These are phyloP conservation scores for Fusarium xylarioides DNA, from an alignment of 2,329 filamentous ascomycete species.

Conservation along the genomic window DNA sequence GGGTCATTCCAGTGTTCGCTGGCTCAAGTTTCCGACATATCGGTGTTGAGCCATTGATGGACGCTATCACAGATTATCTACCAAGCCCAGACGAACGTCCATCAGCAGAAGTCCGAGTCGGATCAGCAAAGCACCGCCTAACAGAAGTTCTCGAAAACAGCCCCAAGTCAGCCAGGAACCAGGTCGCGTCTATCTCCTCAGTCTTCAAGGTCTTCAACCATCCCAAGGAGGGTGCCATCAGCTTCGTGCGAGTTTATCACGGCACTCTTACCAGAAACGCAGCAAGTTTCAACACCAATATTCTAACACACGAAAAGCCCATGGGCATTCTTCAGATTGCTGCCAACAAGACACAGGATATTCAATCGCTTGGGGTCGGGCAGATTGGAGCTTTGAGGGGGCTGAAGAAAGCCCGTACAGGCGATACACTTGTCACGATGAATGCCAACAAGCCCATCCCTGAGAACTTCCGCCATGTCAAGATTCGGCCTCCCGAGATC, in stretches of 20 bases:
- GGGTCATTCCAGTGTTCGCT: conserved; percentile 86
- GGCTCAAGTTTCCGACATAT: conserved; percentile 95
- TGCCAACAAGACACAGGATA: conserved; percentile 85
- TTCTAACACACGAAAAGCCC: conserved; percentile 80
- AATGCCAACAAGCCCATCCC: conserved; percentile 69
- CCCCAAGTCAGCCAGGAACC: conserved; percentile 48
- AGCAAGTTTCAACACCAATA: conserved; percentile 86
- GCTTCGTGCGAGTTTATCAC: conserved; percentile 92
- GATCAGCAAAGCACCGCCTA: conserved; percentile 56
- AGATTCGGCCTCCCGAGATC: conserved; percentile 87
- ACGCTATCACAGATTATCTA: conserved; percentile 87
- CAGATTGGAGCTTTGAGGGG: conserved; percentile 95
- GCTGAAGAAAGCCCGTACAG: conserved; percentile 89
- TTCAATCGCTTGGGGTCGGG: conserved; percentile 80
- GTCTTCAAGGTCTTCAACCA: conserved; percentile 98
- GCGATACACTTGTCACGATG: conserved; percentile 87
- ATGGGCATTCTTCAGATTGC: conserved; percentile 89
- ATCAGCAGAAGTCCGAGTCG: conserved; percentile 79
- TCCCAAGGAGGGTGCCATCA: conserved; percentile 82
- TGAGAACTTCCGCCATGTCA: conserved; percentile 74
- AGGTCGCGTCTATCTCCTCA: conserved; percentile 64
- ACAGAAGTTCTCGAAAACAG: conserved; percentile 52
- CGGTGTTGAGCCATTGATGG: conserved; percentile 89
- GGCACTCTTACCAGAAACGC: conserved; percentile 79
- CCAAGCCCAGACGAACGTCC: conserved; percentile 84